Percentiles rank a stretch among this genome's conserved stretches.
Conservation (phyloP, 345 rosid genomes). For the sweet orange (Citrus sinensis) region DVS_A1.0 CM039162.1:27074501-27075000, state of each 20-base stretch:
- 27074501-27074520: constrained; percentile 8
- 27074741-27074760: constrained; percentile 35
- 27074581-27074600: not conserved
- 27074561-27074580: not conserved
- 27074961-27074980: constrained; percentile 46
- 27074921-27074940: constrained; percentile 32
- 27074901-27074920: constrained; percentile 47
- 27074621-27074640: not conserved
- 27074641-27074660: constrained; percentile 25
- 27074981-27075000: constrained; percentile 50
- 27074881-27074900: constrained; percentile 36
- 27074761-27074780: constrained; percentile 19
- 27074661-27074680: constrained; percentile 10
- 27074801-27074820: constrained; percentile 12
- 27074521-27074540: constrained; percentile 28
- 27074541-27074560: constrained; percentile 35
- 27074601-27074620: not conserved
- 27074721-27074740: constrained; percentile 40
- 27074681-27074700: constrained; percentile 26
- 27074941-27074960: constrained; percentile 34
- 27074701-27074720: constrained; percentile 23
- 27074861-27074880: constrained; percentile 44
- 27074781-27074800: constrained; percentile 11
- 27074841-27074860: constrained; percentile 36
- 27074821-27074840: constrained; percentile 37